phyloP scores from a whole-genome alignment of 768 basidiomycete genomes.

The Lepiota subincarnata region DNA sequence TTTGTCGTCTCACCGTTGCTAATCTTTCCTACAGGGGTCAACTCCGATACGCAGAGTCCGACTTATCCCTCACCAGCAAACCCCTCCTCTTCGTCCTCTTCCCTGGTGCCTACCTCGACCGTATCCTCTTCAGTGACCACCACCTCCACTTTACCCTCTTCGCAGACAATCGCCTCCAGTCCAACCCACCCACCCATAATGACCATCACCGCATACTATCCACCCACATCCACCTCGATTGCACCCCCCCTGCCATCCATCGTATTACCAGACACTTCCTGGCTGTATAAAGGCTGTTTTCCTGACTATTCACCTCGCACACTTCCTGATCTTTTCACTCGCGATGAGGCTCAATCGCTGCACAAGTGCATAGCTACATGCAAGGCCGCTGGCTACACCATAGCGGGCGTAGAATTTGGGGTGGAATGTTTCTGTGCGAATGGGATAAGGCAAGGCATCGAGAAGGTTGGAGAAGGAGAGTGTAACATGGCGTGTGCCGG shows the following conservation, averaged over 20 bases:
- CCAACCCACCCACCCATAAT: neutral
- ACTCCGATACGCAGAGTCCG: constrained; percentile 12
- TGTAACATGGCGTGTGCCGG: constrained; percentile 30
- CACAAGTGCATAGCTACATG: constrained; percentile 26
- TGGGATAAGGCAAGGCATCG: constrained; percentile 18
- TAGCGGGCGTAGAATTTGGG: constrained; percentile 29
- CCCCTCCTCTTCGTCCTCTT: constrained; percentile 14
- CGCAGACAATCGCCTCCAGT: constrained; percentile 13
- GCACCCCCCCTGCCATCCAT: neutral
- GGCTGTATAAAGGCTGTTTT: constrained; percentile 20
- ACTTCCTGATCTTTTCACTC: neutral
- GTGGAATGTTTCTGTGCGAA: constrained; percentile 29
- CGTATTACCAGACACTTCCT: neutral
- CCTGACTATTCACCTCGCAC: constrained; percentile 9
- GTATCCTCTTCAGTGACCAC: neutral
- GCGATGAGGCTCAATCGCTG: constrained; percentile 21
- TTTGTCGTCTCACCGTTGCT: neutral
- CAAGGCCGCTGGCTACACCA: constrained; percentile 21
- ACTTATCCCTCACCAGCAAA: constrained; percentile 13
- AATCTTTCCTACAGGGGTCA: neutral
- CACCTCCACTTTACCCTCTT: constrained; percentile 14
- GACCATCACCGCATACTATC: neutral
- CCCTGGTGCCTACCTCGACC: constrained; percentile 3
- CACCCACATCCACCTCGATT: neutral
- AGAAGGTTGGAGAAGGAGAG: constrained; percentile 18